phyloP scores from a whole-genome alignment of 2,329 filamentous ascomycete species.

The Alternaria novae-zelandiae region DNA sequence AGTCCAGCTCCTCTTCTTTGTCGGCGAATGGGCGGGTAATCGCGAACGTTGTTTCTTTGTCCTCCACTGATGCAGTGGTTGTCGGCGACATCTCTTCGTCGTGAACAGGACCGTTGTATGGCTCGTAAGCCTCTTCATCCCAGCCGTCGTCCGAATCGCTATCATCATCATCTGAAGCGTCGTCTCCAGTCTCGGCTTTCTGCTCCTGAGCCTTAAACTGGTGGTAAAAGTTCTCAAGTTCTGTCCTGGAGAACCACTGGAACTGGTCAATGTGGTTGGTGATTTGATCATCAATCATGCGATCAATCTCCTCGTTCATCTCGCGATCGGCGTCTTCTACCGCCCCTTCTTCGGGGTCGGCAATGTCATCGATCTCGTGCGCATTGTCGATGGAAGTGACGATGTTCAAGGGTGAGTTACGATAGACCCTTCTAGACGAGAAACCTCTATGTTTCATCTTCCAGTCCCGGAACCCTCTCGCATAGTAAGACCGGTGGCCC shows the following conservation, averaged over 20 bases:
- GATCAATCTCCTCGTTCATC: not conserved
- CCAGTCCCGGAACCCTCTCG: not conserved
- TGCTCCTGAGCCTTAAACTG: slow-evolving; percentile 1
- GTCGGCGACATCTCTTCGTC: not conserved
- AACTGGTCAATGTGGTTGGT: not conserved
- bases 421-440: not conserved
- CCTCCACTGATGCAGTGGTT: not conserved
- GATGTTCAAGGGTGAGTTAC: not conserved
- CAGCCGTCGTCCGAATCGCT: not conserved
- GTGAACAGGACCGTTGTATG: not conserved
- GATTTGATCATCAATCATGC: not conserved
- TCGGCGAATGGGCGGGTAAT: not conserved
- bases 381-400: slow-evolving; percentile 4
- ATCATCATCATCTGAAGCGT: not conserved
- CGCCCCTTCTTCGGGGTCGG: not conserved
- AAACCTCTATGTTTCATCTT: not conserved
- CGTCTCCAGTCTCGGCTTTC: not conserved
- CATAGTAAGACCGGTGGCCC: slow-evolving; percentile 5
- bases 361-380: not conserved
- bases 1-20: slow-evolving; percentile 4
- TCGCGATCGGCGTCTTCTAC: not conserved
- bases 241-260: not conserved
- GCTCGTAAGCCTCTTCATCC: not conserved
- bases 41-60: not conserved
- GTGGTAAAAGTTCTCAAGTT: not conserved